phyloP scores from a whole-genome alignment of 1,139 yeast species.

The Hyphopichia fennica region DNA sequence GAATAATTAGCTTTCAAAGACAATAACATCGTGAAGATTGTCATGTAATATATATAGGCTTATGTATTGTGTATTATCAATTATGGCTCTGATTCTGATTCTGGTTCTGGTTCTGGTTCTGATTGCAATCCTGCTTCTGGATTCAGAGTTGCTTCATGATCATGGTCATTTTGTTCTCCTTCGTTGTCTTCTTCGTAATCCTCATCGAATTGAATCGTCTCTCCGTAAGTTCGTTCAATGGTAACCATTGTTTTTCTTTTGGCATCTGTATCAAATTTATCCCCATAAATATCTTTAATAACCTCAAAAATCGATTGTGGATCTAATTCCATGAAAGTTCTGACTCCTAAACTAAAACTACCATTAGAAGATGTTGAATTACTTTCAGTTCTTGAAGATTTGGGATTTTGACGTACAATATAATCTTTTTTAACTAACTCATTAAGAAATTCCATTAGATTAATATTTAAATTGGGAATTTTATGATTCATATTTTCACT shows the following conservation, averaged over 20 bases:
- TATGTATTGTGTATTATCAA: too few relatives aligned
- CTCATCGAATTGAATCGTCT: slow-evolving; percentile 4
- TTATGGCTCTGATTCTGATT: too few relatives aligned
- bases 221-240: slow-evolving; percentile 27
- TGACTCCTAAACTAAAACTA: slow-evolving; percentile 33
- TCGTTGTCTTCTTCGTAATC: neutral
- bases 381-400: slow-evolving; percentile 15
- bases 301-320: slow-evolving; percentile 29
- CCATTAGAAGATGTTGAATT: slow-evolving; percentile 13
- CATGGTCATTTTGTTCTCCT: neutral
- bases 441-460: slow-evolving; percentile 22
- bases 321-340: slow-evolving; percentile 35
- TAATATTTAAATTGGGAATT: slow-evolving; percentile 26
- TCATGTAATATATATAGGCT: too few relatives aligned
- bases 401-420: slow-evolving; percentile 10
- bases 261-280: slow-evolving; percentile 19
- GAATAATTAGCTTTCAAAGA: too few relatives aligned
- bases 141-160: neutral
- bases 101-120: too few relatives aligned
- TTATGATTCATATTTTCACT: slow-evolving; percentile 17
- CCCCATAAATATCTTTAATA: slow-evolving; percentile 29
- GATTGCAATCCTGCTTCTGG: slow-evolving; percentile 3
- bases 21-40: too few relatives aligned
- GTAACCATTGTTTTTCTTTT: slow-evolving; percentile 25
- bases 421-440: slow-evolving; percentile 39